Evolutionary conservation across 495 filamentous ascomycete species (phyloP).

Genomic region (Penicillium antarcticum): DNA sequence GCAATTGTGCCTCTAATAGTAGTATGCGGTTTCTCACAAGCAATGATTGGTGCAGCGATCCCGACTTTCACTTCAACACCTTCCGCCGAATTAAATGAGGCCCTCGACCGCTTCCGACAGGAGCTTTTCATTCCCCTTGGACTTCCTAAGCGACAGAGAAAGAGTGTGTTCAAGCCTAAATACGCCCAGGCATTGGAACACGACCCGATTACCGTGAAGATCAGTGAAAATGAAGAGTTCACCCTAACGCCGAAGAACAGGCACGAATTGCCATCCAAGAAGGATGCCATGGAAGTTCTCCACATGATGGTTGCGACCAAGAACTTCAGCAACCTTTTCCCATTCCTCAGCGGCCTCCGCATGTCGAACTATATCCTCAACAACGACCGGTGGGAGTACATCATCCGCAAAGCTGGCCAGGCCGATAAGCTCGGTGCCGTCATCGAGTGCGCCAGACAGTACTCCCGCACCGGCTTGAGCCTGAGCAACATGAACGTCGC

Average conservation of each 20-base stretch:
- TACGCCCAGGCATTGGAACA: conserved; percentile 49
- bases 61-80: conserved; percentile 51
- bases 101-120: conserved; percentile 54
- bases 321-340: conserved; percentile 61
- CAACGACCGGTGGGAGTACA: conserved; percentile 25
- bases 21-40: background rate
- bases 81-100: conserved; percentile 47
- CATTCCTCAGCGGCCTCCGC: conserved; percentile 55
- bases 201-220: conserved; percentile 59
- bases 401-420: conserved; percentile 38
- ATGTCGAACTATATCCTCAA: conserved; percentile 37
- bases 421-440: conserved; percentile 43
- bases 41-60: conserved; percentile 26
- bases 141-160: conserved; percentile 52
- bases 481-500: conserved; percentile 41
- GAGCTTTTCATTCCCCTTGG: conserved; percentile 63
- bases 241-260: conserved; percentile 50
- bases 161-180: conserved; percentile 49
- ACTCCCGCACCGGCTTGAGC: conserved; percentile 46
- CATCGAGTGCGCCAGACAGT: conserved; percentile 50
- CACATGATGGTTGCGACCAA: conserved; percentile 49
- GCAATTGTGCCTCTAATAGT: background rate
- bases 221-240: conserved; percentile 54
- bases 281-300: conserved; percentile 28
- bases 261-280: conserved; percentile 29